Base-by-base conservation (phyloP, 768 basidiomycete genomes). In the Suillus variegatus region DNA sequence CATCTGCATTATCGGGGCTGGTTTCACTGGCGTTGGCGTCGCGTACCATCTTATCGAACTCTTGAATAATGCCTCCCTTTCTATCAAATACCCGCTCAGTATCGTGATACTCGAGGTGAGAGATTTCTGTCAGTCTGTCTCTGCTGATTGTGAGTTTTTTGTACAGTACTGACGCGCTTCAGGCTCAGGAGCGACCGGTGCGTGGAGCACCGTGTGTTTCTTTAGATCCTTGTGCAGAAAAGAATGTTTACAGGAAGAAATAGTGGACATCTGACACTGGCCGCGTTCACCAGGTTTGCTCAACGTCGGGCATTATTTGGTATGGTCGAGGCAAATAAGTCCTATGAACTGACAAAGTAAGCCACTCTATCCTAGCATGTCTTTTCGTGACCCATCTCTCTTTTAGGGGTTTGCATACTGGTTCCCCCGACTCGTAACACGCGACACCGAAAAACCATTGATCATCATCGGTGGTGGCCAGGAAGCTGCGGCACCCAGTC, bases 161-260 rank as follows among this genome's bases (percentile, higher is more conserved):
- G 16, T 63, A 16, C 20, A 7, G 22, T 14, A 40, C 64, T 68
- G 41, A 66, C 25, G 9, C 18, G 4, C 41, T 36, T 60, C 38
- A 89, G 90, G 90, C 75, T 86, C 89, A 63, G 91, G 92, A 43
- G 90, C 92, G 41, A 95, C 93, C 63, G 91, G 92, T 88, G 67
- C 18, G 61, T 62, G 5, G 35, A 62, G 60, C 32, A 9, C 61
- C 16, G 41, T 6, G 5, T 47, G 2, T 36, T 20, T 20, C 54
- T 43, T 60, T 28, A 4, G 9, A 43, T 28, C 16, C 5, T 43
- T 3, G 10, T 43, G 18, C 12, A 20, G 40, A 60, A 18, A 43
- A 60, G 16, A 40, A 20, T 28, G n/a, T 35, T 54, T 22, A 16
- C 63, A 93, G 91, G 91, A 56, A 82, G 92, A 32, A 94, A 94